Base-by-base conservation (phyloP, 2,329 filamentous ascomycete genomes). In the Pyrenophora tritici-repentis region DNA sequence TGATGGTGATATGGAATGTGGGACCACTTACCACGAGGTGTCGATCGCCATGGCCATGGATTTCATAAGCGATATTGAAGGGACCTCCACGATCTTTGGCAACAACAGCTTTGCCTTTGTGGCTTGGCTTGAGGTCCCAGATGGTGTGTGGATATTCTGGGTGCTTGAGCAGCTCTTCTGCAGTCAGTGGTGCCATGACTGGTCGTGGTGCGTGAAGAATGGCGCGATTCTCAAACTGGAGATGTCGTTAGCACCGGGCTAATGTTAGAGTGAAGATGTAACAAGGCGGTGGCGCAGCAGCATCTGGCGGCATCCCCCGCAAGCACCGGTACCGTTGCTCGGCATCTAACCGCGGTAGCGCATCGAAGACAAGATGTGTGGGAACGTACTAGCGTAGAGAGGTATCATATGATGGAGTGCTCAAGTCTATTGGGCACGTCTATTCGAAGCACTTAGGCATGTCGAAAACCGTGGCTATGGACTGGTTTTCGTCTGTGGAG, bases 1-100 rank as follows among this genome's bases (percentile, higher is more conserved):
- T 20, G 45, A 54, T 35, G 39, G 17, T 50, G 39, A 36, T 39
- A 53, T 53, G 44, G 39, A 56, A 55, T 55, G 52, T 59, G 49
- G 56, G 42, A 42, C 53, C 22, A 83, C 87, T 58, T 79, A 94
- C 90, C 63, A 91, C 79, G 58, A 94, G 75, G 76, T 89, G 88
- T 58, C 82, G 79, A 40, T 86, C 83, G 3, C 90, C 90, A 55
- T 81, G 76, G 48, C 91, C 90, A 76, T 96, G 90, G 40, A 94
- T 78, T 73, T 94, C 89, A 81, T 89, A 95, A 45, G 84, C 80
- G 44, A 96, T 84, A 38, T 88, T 82, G 59, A 95, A 77, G 16
- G 90, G 90, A 2, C 89, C 90, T 56, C 90, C 88, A 62, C 89
- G 82, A 32, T 77, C 83, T 47, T 81, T 78, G n/a, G 87, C 90